Percentiles rank a stretch among this genome's conserved stretches.
phyloP scores from a whole-genome alignment of 495 filamentous ascomycete genomes.

The Penicillium coprophilum region DNA sequence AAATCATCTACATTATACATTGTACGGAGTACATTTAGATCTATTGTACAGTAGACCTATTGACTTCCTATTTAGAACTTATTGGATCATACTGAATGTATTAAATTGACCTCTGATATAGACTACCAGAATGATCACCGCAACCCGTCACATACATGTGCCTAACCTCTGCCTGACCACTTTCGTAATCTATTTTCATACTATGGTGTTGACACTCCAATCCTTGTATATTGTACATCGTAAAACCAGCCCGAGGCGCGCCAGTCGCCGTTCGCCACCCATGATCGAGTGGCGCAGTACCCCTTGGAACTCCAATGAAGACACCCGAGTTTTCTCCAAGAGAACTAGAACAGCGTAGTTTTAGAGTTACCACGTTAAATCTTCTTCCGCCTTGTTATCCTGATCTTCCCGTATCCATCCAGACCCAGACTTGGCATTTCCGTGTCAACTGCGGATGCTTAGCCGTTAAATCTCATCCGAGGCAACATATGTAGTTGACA shows the following conservation, averaged over 20 bases:
- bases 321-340: constrained; percentile 3
- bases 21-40: background rate
- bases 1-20: background rate
- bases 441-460: background rate
- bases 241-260: background rate
- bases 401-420: background rate
- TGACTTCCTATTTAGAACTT: too few relatives aligned
- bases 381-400: background rate
- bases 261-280: constrained; percentile 9
- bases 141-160: background rate
- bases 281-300: constrained; percentile 26
- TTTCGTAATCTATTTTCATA: too few relatives aligned
- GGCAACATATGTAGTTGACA: background rate
- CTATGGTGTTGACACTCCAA: background rate
- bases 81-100: too few relatives aligned
- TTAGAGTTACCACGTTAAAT: constrained; percentile 6
- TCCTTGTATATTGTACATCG: background rate
- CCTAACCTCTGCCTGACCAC: background rate
- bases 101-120: background rate
- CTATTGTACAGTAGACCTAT: too few relatives aligned
- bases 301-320: constrained; percentile 8
- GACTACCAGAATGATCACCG: background rate
- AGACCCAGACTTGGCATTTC: background rate
- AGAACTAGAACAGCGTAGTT: background rate
- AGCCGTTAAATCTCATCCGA: background rate